Evolutionary conservation across 192 early-diverging fungal genomes (phyloP).

Genomic region (Dissophora globulifera): DNA sequence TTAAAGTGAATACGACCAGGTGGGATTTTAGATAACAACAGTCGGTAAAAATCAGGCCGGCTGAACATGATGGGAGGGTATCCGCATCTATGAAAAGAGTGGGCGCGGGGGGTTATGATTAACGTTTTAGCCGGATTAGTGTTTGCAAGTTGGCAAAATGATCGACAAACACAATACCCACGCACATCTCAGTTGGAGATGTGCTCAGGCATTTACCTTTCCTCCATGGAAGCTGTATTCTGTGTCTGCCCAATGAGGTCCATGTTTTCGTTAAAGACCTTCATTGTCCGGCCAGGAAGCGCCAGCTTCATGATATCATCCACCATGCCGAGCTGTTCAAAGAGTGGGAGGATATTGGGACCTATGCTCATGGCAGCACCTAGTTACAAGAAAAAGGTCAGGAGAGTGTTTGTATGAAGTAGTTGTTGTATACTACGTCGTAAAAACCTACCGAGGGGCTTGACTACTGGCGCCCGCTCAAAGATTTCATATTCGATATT

Average conservation of each 20-base stretch:
- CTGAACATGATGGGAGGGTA: background rate
- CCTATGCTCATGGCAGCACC: conserved; percentile 9
- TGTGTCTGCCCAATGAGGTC: conserved; percentile 3
- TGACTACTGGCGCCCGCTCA: conserved; percentile 13
- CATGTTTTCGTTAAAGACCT: conserved; percentile 14
- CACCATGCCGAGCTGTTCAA: conserved; percentile 30
- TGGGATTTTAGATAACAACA: conserved; percentile 16
- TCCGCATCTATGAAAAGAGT: background rate
- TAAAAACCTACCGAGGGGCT: conserved; percentile 33
- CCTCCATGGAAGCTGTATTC: conserved; percentile 3
- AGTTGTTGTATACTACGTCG: no score
- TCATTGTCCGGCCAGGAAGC: conserved; percentile 7
- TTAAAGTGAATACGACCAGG: conserved; percentile 1
- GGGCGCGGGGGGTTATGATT: background rate
- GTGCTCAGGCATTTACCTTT: background rate
- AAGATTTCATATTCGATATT: conserved; percentile 19
- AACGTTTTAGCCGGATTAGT: background rate
- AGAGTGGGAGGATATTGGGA: conserved; percentile 21
- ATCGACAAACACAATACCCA: background rate
- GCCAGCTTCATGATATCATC: conserved; percentile 21
- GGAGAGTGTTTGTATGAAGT: background rate
- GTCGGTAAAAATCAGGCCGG: conserved; percentile 10
- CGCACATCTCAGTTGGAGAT: background rate
- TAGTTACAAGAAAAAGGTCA: background rate
- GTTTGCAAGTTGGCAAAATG: background rate